Percentiles rank a stretch among this genome's conserved stretches.
Conservation (phyloP, 2,329 filamentous ascomycete species). For the Drechslera avenae region DNA sequence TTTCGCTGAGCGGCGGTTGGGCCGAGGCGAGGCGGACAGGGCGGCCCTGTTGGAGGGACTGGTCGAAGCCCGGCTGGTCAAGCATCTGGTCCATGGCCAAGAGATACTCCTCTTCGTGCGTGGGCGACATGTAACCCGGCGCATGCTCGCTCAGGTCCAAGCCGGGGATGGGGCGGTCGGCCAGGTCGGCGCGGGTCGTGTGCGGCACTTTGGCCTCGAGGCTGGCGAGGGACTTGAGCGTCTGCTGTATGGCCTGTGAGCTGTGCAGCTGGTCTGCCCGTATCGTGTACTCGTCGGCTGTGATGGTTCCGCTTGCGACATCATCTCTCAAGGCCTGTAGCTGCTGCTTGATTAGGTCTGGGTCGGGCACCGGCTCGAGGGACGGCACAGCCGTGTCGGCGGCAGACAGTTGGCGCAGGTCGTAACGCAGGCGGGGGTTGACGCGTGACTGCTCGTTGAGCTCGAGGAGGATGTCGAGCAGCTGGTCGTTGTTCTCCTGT, state of each 20-base stretch:
- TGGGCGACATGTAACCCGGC: constrained; percentile 68
- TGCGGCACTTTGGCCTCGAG: constrained; percentile 52
- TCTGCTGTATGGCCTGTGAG: constrained; percentile 29
- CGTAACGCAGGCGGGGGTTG: constrained; percentile 73
- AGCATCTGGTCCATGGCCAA: constrained; percentile 64
- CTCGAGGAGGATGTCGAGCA: constrained; percentile 87
- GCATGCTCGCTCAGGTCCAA: constrained; percentile 61
- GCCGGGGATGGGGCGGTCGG: constrained; percentile 45
- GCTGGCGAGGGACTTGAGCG: constrained; percentile 41
- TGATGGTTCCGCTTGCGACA: constrained; percentile 37
- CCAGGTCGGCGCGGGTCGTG: constrained; percentile 37
- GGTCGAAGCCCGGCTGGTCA: constrained; percentile 59
- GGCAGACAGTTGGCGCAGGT: constrained; percentile 59
- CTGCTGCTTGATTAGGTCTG: constrained; percentile 31
- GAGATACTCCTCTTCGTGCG: constrained; percentile 77
- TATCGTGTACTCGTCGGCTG: constrained; percentile 37
- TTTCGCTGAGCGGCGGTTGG: constrained; percentile 50
- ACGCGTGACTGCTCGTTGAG: constrained; percentile 85
- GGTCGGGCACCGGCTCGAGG: constrained; percentile 29
- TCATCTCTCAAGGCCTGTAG: constrained; percentile 45
- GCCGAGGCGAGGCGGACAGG: constrained; percentile 49
- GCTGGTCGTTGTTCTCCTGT: constrained; percentile 87
- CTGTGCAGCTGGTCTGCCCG: constrained; percentile 37
- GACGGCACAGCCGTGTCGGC: constrained; percentile 35
- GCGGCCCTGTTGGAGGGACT: constrained; percentile 49